phyloP scores from a whole-genome alignment of 2,329 filamentous ascomycete species.

The Arthrobotrys megalospora region DNA sequence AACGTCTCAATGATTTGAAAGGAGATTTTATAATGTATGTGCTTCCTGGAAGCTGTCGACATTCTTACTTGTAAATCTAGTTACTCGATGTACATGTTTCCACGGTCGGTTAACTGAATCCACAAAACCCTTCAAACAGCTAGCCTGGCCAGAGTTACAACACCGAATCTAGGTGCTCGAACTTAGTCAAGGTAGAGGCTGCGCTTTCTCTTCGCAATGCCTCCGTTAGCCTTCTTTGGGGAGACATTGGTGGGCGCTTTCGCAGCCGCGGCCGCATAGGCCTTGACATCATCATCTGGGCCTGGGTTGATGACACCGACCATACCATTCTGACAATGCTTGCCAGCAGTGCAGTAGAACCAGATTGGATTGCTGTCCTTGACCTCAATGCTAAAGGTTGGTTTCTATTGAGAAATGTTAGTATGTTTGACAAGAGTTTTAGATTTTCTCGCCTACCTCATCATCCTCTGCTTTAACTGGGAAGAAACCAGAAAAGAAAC shows the following conservation, averaged over 20 bases:
- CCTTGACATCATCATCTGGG: constrained; percentile 58
- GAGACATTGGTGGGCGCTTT: constrained; percentile 67
- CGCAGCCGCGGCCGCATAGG: constrained; percentile 66
- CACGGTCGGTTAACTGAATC: no score
- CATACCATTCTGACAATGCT: constrained; percentile 83
- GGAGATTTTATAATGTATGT: no score
- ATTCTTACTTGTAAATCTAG: no score
- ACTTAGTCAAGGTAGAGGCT: not conserved
- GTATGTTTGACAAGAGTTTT: not conserved
- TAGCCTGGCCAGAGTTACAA: not conserved
- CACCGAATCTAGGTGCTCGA: no score
- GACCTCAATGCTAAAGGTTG: constrained; percentile 79
- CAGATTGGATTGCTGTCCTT: constrained; percentile 80
- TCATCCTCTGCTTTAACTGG: constrained; percentile 68
- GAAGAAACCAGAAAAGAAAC: constrained; percentile 79
- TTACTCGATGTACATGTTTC: no score
- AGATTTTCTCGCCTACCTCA: not conserved
- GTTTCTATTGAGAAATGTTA: constrained; percentile 41
- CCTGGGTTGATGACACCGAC: constrained; percentile 80
- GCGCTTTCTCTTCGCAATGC: not conserved
- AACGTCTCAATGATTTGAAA: no score
- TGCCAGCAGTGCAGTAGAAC: constrained; percentile 81
- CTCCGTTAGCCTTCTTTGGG: constrained; percentile 65
- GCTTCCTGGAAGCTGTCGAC: no score
- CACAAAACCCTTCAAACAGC: no score